Percentiles rank a stretch among this genome's conserved stretches.
phyloP scores from a whole-genome alignment of 768 basidiomycete genomes.

The Lentinula raphanica region DNA sequence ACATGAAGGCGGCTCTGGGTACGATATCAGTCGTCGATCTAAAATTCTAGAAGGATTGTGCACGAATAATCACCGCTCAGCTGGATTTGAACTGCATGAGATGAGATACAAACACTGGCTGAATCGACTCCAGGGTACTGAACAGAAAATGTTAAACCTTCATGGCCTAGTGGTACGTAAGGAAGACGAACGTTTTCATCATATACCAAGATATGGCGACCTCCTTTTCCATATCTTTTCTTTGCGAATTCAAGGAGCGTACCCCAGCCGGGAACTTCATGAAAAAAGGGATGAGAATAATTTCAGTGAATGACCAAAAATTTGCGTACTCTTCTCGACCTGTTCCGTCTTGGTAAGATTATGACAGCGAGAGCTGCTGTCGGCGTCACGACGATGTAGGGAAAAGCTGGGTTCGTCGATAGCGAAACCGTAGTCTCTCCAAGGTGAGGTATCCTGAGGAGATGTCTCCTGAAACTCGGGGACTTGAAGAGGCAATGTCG shows the following conservation, averaged over 20 bases:
- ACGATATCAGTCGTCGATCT: not conserved
- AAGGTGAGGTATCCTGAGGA: not conserved
- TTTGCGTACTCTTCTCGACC: no score
- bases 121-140: not conserved
- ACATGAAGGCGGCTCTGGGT: not conserved
- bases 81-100: not conserved
- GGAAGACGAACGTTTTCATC: not conserved
- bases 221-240: not conserved
- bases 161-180: not conserved
- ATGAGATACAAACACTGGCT: not conserved
- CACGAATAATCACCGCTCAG: not conserved
- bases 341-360: no score
- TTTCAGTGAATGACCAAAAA: no score
- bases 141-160: not conserved
- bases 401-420: not conserved
- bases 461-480: no score
- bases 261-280: not conserved
- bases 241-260: not conserved
- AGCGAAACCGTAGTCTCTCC: not conserved
- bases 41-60: not conserved
- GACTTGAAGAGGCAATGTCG: not conserved
- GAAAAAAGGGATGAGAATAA: no score
- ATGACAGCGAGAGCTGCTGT: no score
- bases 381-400: no score
- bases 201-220: not conserved